Evolutionary conservation across 78 protist species (phyloP), one percentile per base, ranked within the genome.

Genomic region (Dictyostelium purpureum): DNA sequence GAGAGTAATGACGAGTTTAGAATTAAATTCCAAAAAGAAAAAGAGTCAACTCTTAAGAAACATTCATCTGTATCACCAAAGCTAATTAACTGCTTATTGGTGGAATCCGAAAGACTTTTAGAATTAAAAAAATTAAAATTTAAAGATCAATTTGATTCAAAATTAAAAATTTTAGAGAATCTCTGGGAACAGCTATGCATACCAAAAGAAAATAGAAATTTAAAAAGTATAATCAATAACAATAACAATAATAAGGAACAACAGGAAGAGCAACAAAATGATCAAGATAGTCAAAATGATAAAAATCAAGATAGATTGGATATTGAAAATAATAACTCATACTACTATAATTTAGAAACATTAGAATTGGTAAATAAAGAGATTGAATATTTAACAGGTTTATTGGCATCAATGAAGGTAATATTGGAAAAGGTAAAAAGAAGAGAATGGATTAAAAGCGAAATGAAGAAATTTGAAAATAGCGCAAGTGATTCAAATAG

Each of bases 381-480:
- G 28, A 43, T 73, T 28, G 28, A n/a, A 38, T 6, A 7, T 11
- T 21, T 73, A 28, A 45, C 21, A n/a, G 37, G n/a, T 6, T 16
- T 73, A 28, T 73, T 73, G 14, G 79, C 40, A 21, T 73, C 79
- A 45, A 73, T 73, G 79, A 73, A 73, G 28, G 16, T 61, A 28
- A 73, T 73, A 43, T 73, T 73, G 31, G 56, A 6, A 2, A 73
- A 73, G 45, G 79, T 73, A 16, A 73, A 73, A 45, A 73, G 79
- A 73, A 40, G 79, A 19, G 79, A 73, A 45, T 73, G 54, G 54
- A 40, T 73, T 10, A 73, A 73, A 31, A 26, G 43, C 16, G 63
- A 45, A 10, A 73, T 73, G 79, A 73, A 73, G 56, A 45, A 24
- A 14, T 73, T 73, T 73, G 79, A 73, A 73, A 73, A 52, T 0